phyloP scores from a whole-genome alignment of 306 rosid genomes.

The Vigna mungo region DNA sequence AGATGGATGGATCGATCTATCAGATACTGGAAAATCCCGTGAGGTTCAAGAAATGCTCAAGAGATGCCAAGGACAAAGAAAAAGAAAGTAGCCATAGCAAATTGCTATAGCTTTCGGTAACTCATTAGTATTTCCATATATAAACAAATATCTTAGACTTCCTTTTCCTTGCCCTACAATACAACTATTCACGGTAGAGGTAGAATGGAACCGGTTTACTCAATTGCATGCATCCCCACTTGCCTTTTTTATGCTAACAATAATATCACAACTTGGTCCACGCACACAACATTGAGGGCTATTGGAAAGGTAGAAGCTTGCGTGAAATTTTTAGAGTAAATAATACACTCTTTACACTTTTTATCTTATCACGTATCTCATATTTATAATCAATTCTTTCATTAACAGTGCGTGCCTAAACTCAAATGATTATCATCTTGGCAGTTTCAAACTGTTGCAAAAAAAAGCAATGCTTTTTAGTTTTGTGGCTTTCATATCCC shows the following conservation, averaged over 20 bases:
- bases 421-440: background rate
- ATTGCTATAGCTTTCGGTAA: constrained; percentile 54
- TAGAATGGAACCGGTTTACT: constrained; percentile 36
- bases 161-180: constrained; percentile 34
- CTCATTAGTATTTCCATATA: constrained; percentile 39
- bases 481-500: background rate
- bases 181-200: constrained; percentile 30
- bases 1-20: background rate
- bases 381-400: no score
- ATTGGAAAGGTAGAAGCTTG: background rate
- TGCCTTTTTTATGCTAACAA: constrained; percentile 25
- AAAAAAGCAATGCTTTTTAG: constrained; percentile 12
- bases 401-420: background rate
- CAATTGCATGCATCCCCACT: constrained; percentile 41
- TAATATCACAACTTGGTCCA: constrained; percentile 32
- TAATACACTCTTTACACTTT: background rate
- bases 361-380: background rate
- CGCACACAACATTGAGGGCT: background rate
- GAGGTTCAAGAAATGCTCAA: constrained; percentile 63
- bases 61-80: constrained; percentile 10
- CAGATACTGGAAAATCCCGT: constrained; percentile 61
- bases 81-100: constrained; percentile 38
- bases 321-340: background rate
- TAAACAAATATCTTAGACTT: constrained; percentile 30
- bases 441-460: background rate